Percentiles rank a stretch among this genome's conserved stretches.
phyloP scores from a whole-genome alignment of 768 basidiomycete genomes.

The Lentinula sp. region DNA sequence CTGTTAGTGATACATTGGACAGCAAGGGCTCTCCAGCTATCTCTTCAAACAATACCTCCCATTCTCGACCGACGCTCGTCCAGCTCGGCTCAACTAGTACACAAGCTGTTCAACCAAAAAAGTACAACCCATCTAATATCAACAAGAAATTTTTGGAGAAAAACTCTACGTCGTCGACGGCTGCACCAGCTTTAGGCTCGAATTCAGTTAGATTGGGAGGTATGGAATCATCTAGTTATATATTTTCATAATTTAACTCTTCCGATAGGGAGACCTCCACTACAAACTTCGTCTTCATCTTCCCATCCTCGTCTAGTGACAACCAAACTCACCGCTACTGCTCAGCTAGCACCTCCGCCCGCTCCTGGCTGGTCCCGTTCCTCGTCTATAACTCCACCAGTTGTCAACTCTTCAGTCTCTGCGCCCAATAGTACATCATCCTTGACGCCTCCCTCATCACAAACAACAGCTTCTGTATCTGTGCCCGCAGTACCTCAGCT shows the following conservation, averaged over 20 bases:
- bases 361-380: constrained; percentile 77
- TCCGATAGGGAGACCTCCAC: constrained; percentile 48
- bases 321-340: constrained; percentile 73
- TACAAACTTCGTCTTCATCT: constrained; percentile 36
- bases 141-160: constrained; percentile 97
- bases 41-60: not conserved
- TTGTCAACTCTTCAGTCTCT: constrained; percentile 23
- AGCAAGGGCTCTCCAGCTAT: constrained; percentile 8
- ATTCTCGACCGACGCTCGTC: constrained; percentile 37
- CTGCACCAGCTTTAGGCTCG: constrained; percentile 36
- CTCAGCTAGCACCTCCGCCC: constrained; percentile 49
- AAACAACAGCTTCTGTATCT: constrained; percentile 21
- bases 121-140: constrained; percentile 86
- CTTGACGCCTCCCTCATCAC: constrained; percentile 27
- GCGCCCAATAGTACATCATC: constrained; percentile 42
- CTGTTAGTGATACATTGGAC: constrained; percentile 2
- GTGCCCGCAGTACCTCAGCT: constrained; percentile 39
- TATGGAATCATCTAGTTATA: constrained; percentile 36
- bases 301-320: constrained; percentile 82
- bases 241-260: constrained; percentile 3
- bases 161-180: constrained; percentile 54
- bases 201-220: constrained; percentile 44
- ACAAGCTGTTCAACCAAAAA: constrained; percentile 59
- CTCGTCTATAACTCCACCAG: constrained; percentile 63
- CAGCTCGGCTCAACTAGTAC: constrained; percentile 30